A percentile compares a stretch with the other conserved stretches of the same genome.
phyloP scores from a whole-genome alignment of 2,329 filamentous ascomycete species.

The Verticillium isaacii region DNA sequence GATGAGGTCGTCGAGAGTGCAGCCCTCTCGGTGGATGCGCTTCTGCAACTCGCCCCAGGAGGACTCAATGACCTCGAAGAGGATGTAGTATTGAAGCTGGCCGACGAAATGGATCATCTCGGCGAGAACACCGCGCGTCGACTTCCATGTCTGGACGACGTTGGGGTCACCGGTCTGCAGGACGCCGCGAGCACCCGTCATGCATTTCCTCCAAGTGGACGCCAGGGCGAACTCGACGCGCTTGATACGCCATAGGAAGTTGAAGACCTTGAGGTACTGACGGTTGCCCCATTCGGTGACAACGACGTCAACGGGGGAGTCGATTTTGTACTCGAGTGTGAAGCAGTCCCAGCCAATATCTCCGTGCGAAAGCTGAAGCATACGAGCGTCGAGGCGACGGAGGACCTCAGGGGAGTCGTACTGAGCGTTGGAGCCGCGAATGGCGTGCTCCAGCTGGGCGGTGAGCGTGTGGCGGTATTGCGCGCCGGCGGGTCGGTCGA shows the following conservation, averaged over 20 bases:
- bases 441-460: conserved; percentile 95
- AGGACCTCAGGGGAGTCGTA: conserved; percentile 91
- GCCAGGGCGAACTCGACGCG: conserved; percentile 91
- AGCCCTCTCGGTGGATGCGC: conserved; percentile 76
- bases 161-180: conserved; percentile 67
- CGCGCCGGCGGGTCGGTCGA: conserved; percentile 91
- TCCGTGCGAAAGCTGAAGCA: conserved; percentile 93
- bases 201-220: conserved; percentile 89
- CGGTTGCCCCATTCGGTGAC: conserved; percentile 93
- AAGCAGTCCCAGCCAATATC: conserved; percentile 99
- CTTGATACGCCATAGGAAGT: conserved; percentile 97
- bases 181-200: conserved; percentile 91
- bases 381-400: conserved; percentile 88
- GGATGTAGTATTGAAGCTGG: conserved; percentile 96
- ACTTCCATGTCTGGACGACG: conserved; percentile 81
- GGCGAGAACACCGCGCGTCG: conserved; percentile 78
- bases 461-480: conserved; percentile 96
- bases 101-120: conserved; percentile 99
- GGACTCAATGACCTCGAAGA: conserved; percentile 97
- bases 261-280: conserved; percentile 98
- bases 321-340: conserved; percentile 97
- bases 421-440: conserved; percentile 94
- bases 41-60: conserved; percentile 89
- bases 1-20: conserved; percentile 92
- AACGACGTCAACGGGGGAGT: conserved; percentile 92